Conservation (phyloP, 2,329 filamentous ascomycete genomes). For the Fusarium subtropicale region DNA sequence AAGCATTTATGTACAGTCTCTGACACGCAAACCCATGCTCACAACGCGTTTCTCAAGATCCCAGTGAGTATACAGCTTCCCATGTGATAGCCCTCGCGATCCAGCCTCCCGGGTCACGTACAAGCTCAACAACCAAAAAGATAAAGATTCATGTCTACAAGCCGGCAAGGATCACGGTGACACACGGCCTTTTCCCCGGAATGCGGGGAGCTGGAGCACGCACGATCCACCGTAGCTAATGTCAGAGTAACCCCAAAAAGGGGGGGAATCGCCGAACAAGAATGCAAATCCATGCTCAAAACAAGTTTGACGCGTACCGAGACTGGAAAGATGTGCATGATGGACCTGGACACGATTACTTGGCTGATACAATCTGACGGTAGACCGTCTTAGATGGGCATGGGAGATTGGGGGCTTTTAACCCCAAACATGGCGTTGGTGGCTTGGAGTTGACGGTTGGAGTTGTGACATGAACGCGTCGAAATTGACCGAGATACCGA, state of each 20-base stretch:
- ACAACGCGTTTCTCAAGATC: background rate
- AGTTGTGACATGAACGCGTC: background rate
- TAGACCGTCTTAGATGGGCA: background rate
- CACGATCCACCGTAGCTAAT: background rate
- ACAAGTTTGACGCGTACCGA: background rate
- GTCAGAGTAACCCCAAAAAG: constrained; percentile 5
- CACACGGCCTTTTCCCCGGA: constrained; percentile 3
- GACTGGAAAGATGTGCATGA: background rate
- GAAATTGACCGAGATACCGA: constrained; percentile 22
- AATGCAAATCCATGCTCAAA: background rate
- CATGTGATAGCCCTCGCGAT: background rate
- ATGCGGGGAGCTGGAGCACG: background rate
- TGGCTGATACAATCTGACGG: constrained; percentile 4
- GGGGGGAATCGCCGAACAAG: background rate
- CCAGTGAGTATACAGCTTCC: background rate
- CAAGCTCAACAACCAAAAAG: background rate
- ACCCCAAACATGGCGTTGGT: constrained; percentile 20
- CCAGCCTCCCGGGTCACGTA: background rate
- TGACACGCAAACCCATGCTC: background rate
- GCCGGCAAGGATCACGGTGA: background rate
- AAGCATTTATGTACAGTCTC: too few species aligned
- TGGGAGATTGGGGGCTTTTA: constrained; percentile 14
- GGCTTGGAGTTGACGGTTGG: constrained; percentile 5
- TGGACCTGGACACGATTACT: background rate
- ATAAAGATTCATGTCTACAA: background rate